phyloP scores from a whole-genome alignment of 2,329 filamentous ascomycete genomes.

The Scedosporium dehoogii region DNA sequence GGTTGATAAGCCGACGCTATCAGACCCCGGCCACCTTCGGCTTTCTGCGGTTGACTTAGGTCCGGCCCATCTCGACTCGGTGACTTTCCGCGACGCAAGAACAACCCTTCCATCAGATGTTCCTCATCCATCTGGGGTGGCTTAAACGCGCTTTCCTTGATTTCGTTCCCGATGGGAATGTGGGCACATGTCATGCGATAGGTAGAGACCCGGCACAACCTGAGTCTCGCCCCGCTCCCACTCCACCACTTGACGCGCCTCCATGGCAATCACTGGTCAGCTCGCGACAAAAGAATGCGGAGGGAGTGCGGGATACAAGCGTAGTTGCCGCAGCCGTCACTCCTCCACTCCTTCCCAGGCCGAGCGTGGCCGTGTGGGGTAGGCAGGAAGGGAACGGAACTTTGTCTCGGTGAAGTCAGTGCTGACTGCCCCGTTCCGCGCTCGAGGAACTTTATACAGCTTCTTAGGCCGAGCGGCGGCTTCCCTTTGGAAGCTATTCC shows the following conservation, averaged over 20 bases:
- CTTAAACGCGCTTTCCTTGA: not conserved
- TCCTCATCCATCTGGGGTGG: not conserved
- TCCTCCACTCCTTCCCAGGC: not conserved
- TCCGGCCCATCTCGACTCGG: not conserved
- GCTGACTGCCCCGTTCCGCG: not conserved
- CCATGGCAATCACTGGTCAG: not conserved
- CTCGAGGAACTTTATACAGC: not conserved
- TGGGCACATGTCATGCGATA: not conserved
- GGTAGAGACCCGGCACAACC: not conserved
- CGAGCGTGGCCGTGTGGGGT: slow-evolving; percentile 5
- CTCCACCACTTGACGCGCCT: not conserved
- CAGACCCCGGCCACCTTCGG: slow-evolving; percentile 26
- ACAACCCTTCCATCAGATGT: not conserved
- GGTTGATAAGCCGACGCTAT: slow-evolving; percentile 3
- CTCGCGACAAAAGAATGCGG: not conserved
- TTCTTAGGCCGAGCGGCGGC: not conserved
- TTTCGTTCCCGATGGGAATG: not conserved
- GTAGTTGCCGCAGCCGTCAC: not conserved
- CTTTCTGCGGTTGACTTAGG: slow-evolving; percentile 26
- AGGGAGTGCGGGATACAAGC: not conserved
- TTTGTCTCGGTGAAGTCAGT: not conserved
- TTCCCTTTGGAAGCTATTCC: not conserved
- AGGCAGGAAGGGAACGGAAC: not conserved
- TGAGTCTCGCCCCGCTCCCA: not conserved
- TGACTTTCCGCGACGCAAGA: not conserved